Evolutionary conservation across 345 rosid genomes (phyloP), one percentile per base, ranked within the genome.

Genomic region (Chamaenerion angustifolium): DNA sequence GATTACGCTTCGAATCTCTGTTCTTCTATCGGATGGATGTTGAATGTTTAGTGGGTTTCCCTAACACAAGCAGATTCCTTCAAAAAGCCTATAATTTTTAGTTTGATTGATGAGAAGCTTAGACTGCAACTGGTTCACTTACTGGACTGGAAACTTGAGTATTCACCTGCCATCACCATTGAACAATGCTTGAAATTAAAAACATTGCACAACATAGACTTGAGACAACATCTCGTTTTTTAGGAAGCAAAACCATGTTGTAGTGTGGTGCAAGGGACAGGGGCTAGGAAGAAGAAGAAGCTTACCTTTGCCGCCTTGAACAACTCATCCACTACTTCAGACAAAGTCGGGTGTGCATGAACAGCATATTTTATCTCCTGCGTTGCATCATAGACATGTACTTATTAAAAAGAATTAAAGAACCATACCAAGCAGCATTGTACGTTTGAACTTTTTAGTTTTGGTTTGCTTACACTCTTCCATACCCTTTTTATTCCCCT

Each of bases 291-390:
- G 16, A 14, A 16, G 23, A 40, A 37, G 50, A 70, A 44, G 47
- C 72, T 77, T 60, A 92, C 98, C 93, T 84, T 82, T 48, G 98
- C 98, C 21, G 95, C 75, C 70, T 92, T 92, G 58, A 84, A 92
- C 57, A 92, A 77, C 66, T 92, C 96, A n/a, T 92, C 98, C 14
- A 92, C 71, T 56, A 88, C 98, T 75, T 92, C 98, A 5, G 98
- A 88, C 57, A 92, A 69, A 6, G 98, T 92, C 42, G 98, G 98
- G 73, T 92, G 98, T 31, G 98, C 96, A 62, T 92, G 98, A 66
- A 92, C 98, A 10, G 96, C 98, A 44, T 74, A 63, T 67, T 80
- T 92, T 27, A 92, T 72, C 61, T 88, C 98, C 98, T 88, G 86
- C 67, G 59, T 57, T 56, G 35, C 47, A 13, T 19, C 40, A 49